A percentile compares a stretch with the other conserved stretches of the same genome.
phyloP scores from a whole-genome alignment of 2,329 filamentous ascomycete genomes.

The Colletotrichum sp. region DNA sequence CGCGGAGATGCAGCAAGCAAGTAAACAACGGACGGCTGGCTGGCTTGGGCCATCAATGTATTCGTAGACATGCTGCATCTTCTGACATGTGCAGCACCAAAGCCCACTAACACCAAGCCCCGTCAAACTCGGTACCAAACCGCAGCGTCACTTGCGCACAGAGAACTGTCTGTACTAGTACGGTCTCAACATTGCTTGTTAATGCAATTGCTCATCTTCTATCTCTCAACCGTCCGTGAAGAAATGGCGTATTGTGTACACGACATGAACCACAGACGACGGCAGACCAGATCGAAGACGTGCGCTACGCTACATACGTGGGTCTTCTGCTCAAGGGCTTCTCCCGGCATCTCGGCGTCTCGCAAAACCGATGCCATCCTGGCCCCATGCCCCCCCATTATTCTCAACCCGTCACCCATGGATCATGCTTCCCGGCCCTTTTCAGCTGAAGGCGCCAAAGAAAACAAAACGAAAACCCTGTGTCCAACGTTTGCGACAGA shows the following conservation, averaged over 20 bases:
- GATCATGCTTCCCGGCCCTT: not conserved
- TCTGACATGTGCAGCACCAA: not conserved
- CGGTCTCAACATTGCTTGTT: not conserved
- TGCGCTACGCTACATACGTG: not conserved
- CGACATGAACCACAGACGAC: not conserved
- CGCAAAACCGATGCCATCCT: constrained; percentile 1
- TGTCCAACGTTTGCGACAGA: not conserved
- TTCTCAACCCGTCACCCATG: not conserved
- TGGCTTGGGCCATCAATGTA: not conserved
- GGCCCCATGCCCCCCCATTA: not conserved
- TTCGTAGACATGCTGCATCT: not conserved
- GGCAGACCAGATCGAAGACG: not conserved
- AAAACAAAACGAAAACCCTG: not conserved
- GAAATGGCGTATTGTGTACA: not conserved
- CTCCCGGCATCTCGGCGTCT: constrained; percentile 18
- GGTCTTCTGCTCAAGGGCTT: not conserved
- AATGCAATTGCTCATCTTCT: not conserved
- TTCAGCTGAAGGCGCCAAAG: not conserved
- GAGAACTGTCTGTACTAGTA: not conserved
- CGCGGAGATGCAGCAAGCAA: not conserved
- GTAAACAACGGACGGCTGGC: not conserved
- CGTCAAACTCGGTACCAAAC: not conserved
- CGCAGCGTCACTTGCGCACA: not conserved
- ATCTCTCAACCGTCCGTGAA: not conserved
- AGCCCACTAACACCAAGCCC: not conserved